Conservation (phyloP, 352 stramenopile genomes). For the Pythium phragmiticola region DNA sequence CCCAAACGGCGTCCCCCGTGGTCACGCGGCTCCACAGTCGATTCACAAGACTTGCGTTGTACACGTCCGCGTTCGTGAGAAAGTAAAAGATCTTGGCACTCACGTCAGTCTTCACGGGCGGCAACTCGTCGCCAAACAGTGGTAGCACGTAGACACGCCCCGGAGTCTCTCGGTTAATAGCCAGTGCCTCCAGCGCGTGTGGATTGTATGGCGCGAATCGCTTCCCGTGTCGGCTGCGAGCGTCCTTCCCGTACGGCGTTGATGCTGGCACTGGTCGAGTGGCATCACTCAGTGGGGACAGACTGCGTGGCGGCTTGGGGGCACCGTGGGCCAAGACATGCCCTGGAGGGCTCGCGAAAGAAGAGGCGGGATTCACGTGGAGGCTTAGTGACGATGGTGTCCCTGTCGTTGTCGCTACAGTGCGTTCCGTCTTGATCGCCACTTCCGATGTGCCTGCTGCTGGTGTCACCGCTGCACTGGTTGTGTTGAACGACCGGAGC, state of each 20-base stretch:
- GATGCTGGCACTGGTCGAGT: constrained; percentile 15
- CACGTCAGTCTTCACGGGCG: constrained; percentile 60
- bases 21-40: constrained; percentile 80
- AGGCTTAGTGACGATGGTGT: constrained; percentile 7
- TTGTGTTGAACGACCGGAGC: constrained; percentile 21
- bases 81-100: constrained; percentile 67
- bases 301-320: background rate
- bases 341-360: constrained; percentile 14
- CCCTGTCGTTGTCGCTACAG: background rate
- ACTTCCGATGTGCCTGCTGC: background rate
- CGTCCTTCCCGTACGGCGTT: constrained; percentile 5
- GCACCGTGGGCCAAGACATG: background rate
- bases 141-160: constrained; percentile 64
- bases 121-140: constrained; percentile 60
- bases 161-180: constrained; percentile 11
- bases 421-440: constrained; percentile 22
- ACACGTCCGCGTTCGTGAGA: constrained; percentile 72
- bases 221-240: constrained; percentile 6
- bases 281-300: constrained; percentile 34
- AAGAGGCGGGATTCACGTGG: constrained; percentile 6
- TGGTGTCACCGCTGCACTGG: background rate
- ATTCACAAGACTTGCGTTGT: constrained; percentile 85
- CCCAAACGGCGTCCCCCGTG: constrained; percentile 70
- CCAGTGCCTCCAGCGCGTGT: constrained; percentile 20
- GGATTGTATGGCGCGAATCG: constrained; percentile 17